A percentile compares a stretch with the other conserved stretches of the same genome.
Conservation (phyloP, 2,329 filamentous ascomycete species). For the Alternaria incomplexa region DNA sequence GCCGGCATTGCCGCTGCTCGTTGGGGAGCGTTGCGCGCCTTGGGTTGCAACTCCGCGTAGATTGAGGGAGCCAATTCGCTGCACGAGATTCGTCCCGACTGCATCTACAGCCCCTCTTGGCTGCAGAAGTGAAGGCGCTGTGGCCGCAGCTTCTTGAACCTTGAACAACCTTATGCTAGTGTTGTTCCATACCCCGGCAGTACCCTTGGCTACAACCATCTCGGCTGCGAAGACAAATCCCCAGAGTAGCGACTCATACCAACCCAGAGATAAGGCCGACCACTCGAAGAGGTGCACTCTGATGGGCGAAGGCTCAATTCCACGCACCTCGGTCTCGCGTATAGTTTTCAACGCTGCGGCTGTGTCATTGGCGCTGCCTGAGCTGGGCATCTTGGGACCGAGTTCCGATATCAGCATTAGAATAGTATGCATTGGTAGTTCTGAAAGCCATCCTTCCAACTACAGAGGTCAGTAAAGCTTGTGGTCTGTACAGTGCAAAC, state of each 20-base stretch:
- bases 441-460: constrained; percentile 94
- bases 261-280: constrained; percentile 86
- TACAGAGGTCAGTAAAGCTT: constrained; percentile 39
- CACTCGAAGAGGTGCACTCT: constrained; percentile 92
- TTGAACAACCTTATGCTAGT: constrained; percentile 87
- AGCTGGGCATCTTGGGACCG: constrained; percentile 59
- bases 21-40: constrained; percentile 20
- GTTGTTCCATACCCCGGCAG: constrained; percentile 92
- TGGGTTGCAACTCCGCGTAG: constrained; percentile 56
- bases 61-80: constrained; percentile 82
- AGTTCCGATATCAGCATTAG: constrained; percentile 74
- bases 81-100: constrained; percentile 87
- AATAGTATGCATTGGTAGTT: constrained; percentile 86
- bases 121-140: constrained; percentile 80
- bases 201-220: constrained; percentile 84
- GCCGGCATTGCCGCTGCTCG: constrained; percentile 28
- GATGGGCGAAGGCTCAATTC: constrained; percentile 75
- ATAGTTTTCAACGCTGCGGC: constrained; percentile 58
- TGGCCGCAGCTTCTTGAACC: constrained; percentile 81
- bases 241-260: constrained; percentile 97
- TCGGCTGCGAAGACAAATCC: constrained; percentile 89
- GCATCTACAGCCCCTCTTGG: constrained; percentile 92
- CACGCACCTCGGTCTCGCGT: constrained; percentile 67
- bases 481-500: constrained; percentile 18
- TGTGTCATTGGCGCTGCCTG: constrained; percentile 47